Conservation (phyloP, 768 basidiomycete genomes). For the Mycena capillaripes region DNA sequence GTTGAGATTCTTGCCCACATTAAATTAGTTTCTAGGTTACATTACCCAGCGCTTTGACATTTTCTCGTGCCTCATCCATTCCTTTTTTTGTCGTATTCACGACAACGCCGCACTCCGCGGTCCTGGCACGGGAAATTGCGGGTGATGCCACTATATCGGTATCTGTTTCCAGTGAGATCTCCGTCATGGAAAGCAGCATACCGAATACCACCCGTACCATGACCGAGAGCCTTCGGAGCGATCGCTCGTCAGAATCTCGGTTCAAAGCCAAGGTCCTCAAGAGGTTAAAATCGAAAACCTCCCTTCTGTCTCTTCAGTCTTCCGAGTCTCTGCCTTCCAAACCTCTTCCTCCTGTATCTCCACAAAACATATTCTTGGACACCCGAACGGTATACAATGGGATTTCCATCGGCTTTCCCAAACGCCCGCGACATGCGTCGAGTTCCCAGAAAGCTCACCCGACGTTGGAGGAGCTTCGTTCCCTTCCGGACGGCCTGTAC, state of each 20-base stretch:
- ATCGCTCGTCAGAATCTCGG: conserved; percentile 12
- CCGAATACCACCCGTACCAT: conserved; percentile 36
- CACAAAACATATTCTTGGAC: conserved; percentile 1
- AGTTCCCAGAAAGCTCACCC: conserved; percentile 40
- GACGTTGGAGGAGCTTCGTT: conserved; percentile 42
- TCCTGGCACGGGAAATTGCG: conserved; percentile 60
- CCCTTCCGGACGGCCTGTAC: conserved; percentile 60
- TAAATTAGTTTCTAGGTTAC: conserved; percentile 50
- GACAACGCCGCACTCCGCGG: conserved; percentile 52
- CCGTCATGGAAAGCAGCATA: conserved; percentile 41
- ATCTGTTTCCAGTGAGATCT: conserved; percentile 56
- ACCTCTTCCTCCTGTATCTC: neutral
- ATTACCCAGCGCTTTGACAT: conserved; percentile 55
- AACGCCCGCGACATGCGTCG: conserved; percentile 52
- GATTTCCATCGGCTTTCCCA: conserved; percentile 64
- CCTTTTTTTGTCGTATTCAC: conserved; percentile 64
- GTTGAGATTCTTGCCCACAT: neutral
- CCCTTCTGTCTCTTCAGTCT: conserved; percentile 16
- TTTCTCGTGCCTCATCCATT: conserved; percentile 55
- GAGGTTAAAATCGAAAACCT: conserved; percentile 17
- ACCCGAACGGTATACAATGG: conserved; percentile 47
- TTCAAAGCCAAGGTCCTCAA: conserved; percentile 6
- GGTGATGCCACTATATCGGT: conserved; percentile 61
- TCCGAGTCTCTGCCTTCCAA: neutral
- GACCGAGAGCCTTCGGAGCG: conserved; percentile 14